Evolutionary conservation across 1,284 basidiomycete species (phyloP), one percentile per base, ranked within the genome.

Genomic region (Naganishia liquefaciens): DNA sequence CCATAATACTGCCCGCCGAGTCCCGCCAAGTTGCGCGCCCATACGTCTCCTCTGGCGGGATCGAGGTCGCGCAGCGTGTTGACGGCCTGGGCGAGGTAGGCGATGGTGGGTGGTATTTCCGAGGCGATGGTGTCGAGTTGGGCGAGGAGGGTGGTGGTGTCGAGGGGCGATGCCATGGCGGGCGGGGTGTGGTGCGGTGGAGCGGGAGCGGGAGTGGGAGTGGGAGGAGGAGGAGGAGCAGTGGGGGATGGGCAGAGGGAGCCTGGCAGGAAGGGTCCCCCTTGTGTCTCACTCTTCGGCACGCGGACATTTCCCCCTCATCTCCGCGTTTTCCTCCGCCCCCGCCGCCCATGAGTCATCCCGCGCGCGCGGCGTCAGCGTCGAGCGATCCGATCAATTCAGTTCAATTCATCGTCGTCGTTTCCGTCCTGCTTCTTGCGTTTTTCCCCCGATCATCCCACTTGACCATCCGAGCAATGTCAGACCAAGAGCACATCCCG

Each of bases 1-100:
- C 64, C 64, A 43, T 65, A 65, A 42, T 65, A 65, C 43, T 65
- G 64, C 25, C 64, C 64, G 17, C 55, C 46, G 23, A 60, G 51
- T 47, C 64, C 64, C 9, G 57, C 61, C 40, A 65, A 39, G 42
- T 65, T 65, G 3, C 64, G 50, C 39, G 50, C 64, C 64, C 64
- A 65, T 6, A 65, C 64, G 30, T 65, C 55, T n/a, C 40, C 44
- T 23, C 58, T 60, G 2, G 49, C 52, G 2, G 64, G 55, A 54
- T 65, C 64, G 9, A 52, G 10, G 21, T 65, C 64, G 27, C 53
- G 51, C 50, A 65, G 39, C 5, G 64, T 65, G 19, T 51, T 43
- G 25, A 65, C 28, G 15, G 64, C 64, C 21, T 46, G 60, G 19
- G 55, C 64, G 23, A 65, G 64, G 21, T 58, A 65, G 23, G 60